Base-by-base conservation (phyloP, 306 rosid species). In the Parietaria judaica region DNA sequence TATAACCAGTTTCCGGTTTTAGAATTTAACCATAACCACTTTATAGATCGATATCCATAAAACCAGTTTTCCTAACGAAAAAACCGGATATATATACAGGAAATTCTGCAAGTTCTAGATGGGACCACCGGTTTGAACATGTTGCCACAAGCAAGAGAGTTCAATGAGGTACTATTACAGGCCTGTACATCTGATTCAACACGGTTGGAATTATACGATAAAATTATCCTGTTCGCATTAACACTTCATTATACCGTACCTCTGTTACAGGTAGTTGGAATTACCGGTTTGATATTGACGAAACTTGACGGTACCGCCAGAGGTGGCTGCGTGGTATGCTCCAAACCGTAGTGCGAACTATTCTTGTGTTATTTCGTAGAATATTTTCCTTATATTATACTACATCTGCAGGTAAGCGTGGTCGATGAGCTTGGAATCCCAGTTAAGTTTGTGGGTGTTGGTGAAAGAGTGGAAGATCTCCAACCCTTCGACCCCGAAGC, bases 41-140 rank as follows among this genome's bases (percentile, higher is more conserved):
- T 23, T 23, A 23, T 23, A 23, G 31, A 2, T 23, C 31, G 31
- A 23, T 23, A 23, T 23, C 31, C 31, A 23, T 1, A 23, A 23
- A 23, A 23, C 31, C 31, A 23, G 31, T 23, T 23, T 23, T 23
- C 31, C 31, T 23, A 10, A 36, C 23, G 13, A 8, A 15, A 34
- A 4, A n/a, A n/a, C n/a, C n/a, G 6, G 7, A 46, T 5, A 14
- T 35, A 51, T 45, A 65, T 81, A 77, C 88, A 92, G 99, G 99
- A 88, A 76, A 86, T 92, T 75, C 90, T 88, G 54, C 95, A 72
- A 63, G 95, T 88, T 75, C 78, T 92, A 73, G 99, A 92, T 80
- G 99, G 99, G 69, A 92, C 95, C 10, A 92, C 96, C 34, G 99
- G 99, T 70, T 82, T 92, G 88, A 88, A 92, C 79, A 92, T 92